Evolutionary conservation across 1,284 basidiomycete species (phyloP).

Genomic region (Mycena sp.): DNA sequence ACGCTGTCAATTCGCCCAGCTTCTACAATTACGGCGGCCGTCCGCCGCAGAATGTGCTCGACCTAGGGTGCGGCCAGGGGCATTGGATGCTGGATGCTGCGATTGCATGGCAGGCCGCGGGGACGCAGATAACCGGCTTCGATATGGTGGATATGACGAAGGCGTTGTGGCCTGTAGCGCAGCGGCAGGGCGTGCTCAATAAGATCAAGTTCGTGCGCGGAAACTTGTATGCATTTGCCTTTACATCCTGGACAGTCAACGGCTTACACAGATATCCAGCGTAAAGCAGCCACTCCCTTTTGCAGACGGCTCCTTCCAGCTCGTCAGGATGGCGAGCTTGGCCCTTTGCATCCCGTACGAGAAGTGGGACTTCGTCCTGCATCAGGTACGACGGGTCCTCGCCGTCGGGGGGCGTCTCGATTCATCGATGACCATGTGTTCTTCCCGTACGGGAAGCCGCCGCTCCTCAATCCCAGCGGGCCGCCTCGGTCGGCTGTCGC

Average conservation of each 20-base stretch:
- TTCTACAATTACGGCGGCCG: slow-evolving; percentile 65
- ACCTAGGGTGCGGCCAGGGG: slow-evolving; percentile 77
- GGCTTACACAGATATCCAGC: no score
- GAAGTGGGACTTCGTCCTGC: slow-evolving; percentile 65
- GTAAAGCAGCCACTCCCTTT: slow-evolving; percentile 67
- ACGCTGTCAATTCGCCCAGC: slow-evolving; percentile 59
- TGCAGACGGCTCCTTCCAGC: slow-evolving; percentile 67
- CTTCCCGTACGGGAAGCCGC: slow-evolving; percentile 59
- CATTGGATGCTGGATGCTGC: slow-evolving; percentile 71
- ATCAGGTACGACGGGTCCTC: slow-evolving; percentile 69
- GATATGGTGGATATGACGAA: slow-evolving; percentile 58
- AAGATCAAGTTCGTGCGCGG: slow-evolving; percentile 66
- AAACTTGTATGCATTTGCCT: slow-evolving; percentile 63
- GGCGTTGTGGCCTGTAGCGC: slow-evolving; percentile 48
- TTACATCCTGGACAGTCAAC: no score
- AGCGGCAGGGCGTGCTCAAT: slow-evolving; percentile 40
- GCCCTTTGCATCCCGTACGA: slow-evolving; percentile 65
- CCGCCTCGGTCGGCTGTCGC: background rate
- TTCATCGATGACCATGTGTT: slow-evolving; percentile 75
- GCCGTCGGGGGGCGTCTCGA: slow-evolving; percentile 70
- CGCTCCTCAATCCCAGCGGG: background rate
- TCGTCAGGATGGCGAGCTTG: slow-evolving; percentile 75
- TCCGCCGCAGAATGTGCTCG: slow-evolving; percentile 64
- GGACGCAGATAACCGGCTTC: slow-evolving; percentile 66
- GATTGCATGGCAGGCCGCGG: slow-evolving; percentile 59